Conservation (phyloP, 139 green algal genomes). For the Chlamydomonas sp. region DNA sequence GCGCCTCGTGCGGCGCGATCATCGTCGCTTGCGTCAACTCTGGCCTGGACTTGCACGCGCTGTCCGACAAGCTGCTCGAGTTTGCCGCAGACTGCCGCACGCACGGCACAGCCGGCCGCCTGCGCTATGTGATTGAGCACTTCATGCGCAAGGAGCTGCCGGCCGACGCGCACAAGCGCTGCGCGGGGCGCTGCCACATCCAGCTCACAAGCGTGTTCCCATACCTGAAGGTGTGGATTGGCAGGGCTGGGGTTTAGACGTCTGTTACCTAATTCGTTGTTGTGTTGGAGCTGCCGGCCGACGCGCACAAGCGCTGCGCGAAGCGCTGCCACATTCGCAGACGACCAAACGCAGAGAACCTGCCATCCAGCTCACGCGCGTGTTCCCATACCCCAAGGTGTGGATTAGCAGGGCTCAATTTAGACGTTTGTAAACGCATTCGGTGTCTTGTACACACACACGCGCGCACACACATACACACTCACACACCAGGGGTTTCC, state of each 20-base stretch:
- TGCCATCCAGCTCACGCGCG: slow-evolving; percentile 18
- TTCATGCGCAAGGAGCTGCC: slow-evolving; percentile 19
- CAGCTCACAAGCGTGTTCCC: slow-evolving; percentile 26
- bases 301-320: slow-evolving; percentile 14
- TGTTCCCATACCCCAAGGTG: slow-evolving; percentile 32
- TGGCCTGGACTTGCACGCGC: slow-evolving; percentile 13
- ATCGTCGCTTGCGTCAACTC: slow-evolving; percentile 20
- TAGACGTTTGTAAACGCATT: too few relatives aligned
- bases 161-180: slow-evolving; percentile 16
- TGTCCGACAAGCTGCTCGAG: slow-evolving; percentile 6
- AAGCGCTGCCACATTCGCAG: slow-evolving; percentile 6
- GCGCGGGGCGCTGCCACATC: slow-evolving; percentile 7
- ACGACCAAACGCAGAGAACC: too few relatives aligned
- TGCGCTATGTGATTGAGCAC: slow-evolving; percentile 22
- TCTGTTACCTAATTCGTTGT: too few relatives aligned
- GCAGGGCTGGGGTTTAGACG: too few relatives aligned
- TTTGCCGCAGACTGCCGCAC: slow-evolving; percentile 23
- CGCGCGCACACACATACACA: too few relatives aligned
- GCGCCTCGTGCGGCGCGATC: slow-evolving; percentile 22
- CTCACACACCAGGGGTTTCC: too few relatives aligned
- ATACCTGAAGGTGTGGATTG: slow-evolving; percentile 22
- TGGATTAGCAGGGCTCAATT: too few relatives aligned
- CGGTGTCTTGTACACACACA: too few relatives aligned
- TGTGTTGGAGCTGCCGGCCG: slow-evolving; percentile 12
- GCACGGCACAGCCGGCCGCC: slow-evolving; percentile 20